Conservation (phyloP, 257 asterid genomes). For the Plectranthus barbatus region DNA sequence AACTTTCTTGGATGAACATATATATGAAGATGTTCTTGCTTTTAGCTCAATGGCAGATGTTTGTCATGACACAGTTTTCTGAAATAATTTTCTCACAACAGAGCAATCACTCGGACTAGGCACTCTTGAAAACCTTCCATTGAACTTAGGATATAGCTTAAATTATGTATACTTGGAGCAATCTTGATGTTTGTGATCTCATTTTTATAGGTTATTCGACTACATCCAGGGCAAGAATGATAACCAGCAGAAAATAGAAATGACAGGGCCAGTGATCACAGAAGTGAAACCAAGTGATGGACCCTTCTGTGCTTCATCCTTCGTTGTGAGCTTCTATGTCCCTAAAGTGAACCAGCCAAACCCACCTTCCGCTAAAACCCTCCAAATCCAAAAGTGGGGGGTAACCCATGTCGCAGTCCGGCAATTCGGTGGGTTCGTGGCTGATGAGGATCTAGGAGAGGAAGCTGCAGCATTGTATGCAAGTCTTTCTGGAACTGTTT, state of each 20-base stretch:
- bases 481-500: constrained; percentile 49
- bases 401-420: constrained; percentile 50
- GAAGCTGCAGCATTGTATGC: constrained; percentile 59
- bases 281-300: constrained; percentile 78
- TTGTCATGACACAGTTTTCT: background rate
- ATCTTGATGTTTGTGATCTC: background rate
- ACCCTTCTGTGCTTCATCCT: constrained; percentile 73
- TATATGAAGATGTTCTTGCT: background rate
- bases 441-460: constrained; percentile 40
- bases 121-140: background rate
- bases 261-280: constrained; percentile 78
- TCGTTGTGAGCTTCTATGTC: constrained; percentile 57
- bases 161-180: background rate
- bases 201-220: constrained; percentile 40
- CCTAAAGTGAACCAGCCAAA: constrained; percentile 60
- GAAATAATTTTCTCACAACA: background rate
- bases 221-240: constrained; percentile 73
- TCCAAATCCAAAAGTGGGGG: constrained; percentile 63
- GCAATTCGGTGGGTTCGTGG: constrained; percentile 66
- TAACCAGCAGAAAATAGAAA: constrained; percentile 47
- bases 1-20: background rate
- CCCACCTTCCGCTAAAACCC: constrained; percentile 62
- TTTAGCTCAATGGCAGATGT: background rate
- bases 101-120: background rate
- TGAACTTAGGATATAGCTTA: too few species aligned